Evolutionary conservation across 1,284 basidiomycete species (phyloP).

Genomic region (Rhodotorula glutinis): DNA sequence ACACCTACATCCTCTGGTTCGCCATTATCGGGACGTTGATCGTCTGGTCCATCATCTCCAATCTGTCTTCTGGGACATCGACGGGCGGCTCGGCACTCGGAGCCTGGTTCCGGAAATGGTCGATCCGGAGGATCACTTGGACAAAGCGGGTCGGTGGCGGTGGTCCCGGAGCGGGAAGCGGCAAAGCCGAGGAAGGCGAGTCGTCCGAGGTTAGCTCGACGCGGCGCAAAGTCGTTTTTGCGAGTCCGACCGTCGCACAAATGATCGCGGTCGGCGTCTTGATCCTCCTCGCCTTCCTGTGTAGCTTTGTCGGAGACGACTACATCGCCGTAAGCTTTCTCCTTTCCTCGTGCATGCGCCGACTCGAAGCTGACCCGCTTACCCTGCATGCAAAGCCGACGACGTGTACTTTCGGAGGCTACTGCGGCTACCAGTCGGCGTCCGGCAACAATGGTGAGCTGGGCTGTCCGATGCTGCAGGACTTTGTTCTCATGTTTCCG

Average conservation of each 20-base stretch:
- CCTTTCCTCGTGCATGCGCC: neutral
- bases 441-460: neutral
- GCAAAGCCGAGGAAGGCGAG: neutral
- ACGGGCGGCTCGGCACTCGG: conserved; percentile 32
- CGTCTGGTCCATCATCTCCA: conserved; percentile 45
- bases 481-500: neutral
- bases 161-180: neutral
- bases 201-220: neutral
- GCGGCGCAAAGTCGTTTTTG: conserved; percentile 31
- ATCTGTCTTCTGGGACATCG: conserved; percentile 32
- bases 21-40: conserved; percentile 44
- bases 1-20: conserved; percentile 51
- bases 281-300: conserved; percentile 31
- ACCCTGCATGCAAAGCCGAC: too few relatives aligned
- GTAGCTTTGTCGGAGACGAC: conserved; percentile 41
- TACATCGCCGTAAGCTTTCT: conserved; percentile 32
- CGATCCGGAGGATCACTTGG: conserved; percentile 30
- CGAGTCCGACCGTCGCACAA: conserved; percentile 41
- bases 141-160: conserved; percentile 16
- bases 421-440: conserved; percentile 31
- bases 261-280: conserved; percentile 33
- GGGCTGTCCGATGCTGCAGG: neutral
- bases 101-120: conserved; percentile 39
- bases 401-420: conserved; percentile 42
- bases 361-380: neutral